These are phyloP conservation scores for Triticum timopheevii DNA, from an alignment of 176 grass and related monocot species.

Conservation along the genomic window DNA sequence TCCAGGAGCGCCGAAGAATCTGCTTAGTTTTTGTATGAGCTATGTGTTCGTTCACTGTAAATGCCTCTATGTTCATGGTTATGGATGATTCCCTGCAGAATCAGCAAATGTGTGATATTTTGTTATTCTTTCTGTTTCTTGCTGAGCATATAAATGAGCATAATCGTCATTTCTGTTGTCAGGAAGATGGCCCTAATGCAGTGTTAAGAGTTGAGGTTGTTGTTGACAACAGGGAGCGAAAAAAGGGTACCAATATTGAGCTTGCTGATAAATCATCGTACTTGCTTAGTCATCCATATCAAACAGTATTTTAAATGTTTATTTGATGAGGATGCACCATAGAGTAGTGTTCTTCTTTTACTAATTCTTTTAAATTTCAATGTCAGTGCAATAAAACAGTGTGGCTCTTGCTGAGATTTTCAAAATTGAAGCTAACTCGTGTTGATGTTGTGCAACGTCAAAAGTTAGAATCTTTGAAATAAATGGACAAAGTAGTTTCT, in stretches of 20 bases:
- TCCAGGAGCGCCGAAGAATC: neutral
- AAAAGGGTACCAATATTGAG: neutral
- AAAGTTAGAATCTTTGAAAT: no score
- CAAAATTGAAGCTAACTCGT: no score
- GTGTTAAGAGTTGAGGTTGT: conserved; percentile 55
- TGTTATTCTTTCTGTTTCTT: neutral
- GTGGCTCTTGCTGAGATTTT: no score
- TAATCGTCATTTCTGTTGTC: neutral
- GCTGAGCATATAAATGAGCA: neutral
- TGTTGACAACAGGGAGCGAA: neutral
- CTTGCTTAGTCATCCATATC: neutral
- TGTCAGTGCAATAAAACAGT: no score
- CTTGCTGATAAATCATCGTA: neutral
- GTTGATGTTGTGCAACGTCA: no score
- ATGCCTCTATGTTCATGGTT: conserved; percentile 74
- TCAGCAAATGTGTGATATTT: conserved; percentile 56
- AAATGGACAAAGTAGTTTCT: no score
- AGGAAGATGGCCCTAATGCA: conserved; percentile 55
- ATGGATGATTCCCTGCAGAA: conserved; percentile 76
- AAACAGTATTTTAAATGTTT: neutral
- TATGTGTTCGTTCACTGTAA: conserved; percentile 40
- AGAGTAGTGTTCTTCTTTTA: neutral
- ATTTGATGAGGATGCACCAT: neutral
- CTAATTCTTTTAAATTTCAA: neutral
- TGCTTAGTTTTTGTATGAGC: neutral